A percentile compares a stretch with the other conserved stretches of the same genome.
Evolutionary conservation across 345 rosid genomes (phyloP).

Genomic region (Acer yangbiense): DNA sequence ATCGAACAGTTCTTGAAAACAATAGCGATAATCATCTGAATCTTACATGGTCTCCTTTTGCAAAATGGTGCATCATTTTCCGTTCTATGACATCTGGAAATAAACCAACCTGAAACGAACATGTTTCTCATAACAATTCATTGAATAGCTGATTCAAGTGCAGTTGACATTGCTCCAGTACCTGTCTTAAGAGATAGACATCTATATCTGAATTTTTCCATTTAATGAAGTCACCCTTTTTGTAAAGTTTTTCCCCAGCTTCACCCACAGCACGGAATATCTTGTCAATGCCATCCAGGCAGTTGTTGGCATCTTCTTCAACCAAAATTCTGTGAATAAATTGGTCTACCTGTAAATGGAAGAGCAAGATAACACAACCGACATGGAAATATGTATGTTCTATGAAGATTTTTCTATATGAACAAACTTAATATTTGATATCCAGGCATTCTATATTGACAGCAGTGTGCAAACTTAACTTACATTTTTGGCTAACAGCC

Average conservation of each 20-base stretch:
- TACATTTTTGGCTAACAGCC: conserved; percentile 85
- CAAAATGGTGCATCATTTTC: conserved; percentile 71
- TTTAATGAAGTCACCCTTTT: conserved; percentile 63
- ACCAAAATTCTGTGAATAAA: conserved; percentile 73
- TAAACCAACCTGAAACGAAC: conserved; percentile 63
- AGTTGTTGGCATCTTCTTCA: conserved; percentile 67
- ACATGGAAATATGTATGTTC: conserved; percentile 2
- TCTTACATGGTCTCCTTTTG: conserved; percentile 72
- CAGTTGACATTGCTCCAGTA: conserved; percentile 28
- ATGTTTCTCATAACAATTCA: conserved; percentile 12
- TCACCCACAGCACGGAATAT: conserved; percentile 59
- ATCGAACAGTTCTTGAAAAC: conserved; percentile 4
- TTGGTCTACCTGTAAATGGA: conserved; percentile 65
- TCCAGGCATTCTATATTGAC: background rate
- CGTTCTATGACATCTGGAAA: conserved; percentile 86
- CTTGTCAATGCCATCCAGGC: conserved; percentile 35
- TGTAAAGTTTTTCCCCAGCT: conserved; percentile 60
- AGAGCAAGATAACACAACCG: conserved; percentile 9
- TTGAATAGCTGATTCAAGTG: background rate
- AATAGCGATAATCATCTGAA: conserved; percentile 17
- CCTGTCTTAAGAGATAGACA: conserved; percentile 68
- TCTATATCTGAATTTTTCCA: conserved; percentile 57
- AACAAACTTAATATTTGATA: background rate
- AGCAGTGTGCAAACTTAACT: conserved; percentile 22
- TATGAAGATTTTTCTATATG: background rate